phyloP scores from a whole-genome alignment of 2,329 filamentous ascomycete species.

The Cladosporium sp. region DNA sequence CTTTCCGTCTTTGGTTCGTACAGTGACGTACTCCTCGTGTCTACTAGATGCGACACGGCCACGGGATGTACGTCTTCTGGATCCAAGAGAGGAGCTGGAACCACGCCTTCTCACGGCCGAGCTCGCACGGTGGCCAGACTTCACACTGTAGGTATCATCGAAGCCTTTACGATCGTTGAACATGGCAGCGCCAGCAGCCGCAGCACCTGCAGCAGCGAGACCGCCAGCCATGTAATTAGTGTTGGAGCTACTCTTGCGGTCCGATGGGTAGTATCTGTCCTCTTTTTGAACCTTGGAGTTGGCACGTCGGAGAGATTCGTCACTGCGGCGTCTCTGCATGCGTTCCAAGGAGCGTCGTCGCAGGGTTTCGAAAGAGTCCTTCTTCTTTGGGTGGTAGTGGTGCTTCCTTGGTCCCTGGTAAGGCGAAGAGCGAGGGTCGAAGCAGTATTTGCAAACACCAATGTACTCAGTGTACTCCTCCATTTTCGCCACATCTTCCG shows the following conservation, averaged over 20 bases:
- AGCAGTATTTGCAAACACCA: conserved; percentile 61
- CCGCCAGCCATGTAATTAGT: conserved; percentile 51
- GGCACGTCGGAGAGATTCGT: conserved; percentile 25
- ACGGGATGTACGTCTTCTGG: conserved; percentile 16
- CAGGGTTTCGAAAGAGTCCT: conserved; percentile 29
- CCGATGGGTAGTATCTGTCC: conserved; percentile 53
- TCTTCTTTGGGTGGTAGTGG: conserved; percentile 41
- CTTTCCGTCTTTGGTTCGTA: conserved; percentile 28
- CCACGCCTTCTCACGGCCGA: conserved; percentile 30
- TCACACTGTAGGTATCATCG: conserved; percentile 57
- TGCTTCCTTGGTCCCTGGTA: conserved; percentile 58
- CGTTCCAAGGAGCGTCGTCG: conserved; percentile 24
- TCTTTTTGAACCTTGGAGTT: conserved; percentile 52
- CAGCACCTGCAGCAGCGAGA: conserved; percentile 50
- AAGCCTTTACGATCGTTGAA: conserved; percentile 50
- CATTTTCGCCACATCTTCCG: conserved; percentile 60
- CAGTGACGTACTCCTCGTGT: conserved; percentile 22
- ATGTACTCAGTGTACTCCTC: conserved; percentile 65
- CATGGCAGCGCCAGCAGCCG: conserved; percentile 45
- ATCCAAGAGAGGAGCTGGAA: conserved; percentile 28
- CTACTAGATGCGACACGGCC: conserved; percentile 18
- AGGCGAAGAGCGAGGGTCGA: conserved; percentile 54
- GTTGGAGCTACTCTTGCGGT: conserved; percentile 37
- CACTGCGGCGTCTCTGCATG: conserved; percentile 26
- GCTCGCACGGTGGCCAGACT: conserved; percentile 45